Base-by-base conservation (phyloP, 2,329 filamentous ascomycete genomes). In the Akanthomyces muscarius region DNA sequence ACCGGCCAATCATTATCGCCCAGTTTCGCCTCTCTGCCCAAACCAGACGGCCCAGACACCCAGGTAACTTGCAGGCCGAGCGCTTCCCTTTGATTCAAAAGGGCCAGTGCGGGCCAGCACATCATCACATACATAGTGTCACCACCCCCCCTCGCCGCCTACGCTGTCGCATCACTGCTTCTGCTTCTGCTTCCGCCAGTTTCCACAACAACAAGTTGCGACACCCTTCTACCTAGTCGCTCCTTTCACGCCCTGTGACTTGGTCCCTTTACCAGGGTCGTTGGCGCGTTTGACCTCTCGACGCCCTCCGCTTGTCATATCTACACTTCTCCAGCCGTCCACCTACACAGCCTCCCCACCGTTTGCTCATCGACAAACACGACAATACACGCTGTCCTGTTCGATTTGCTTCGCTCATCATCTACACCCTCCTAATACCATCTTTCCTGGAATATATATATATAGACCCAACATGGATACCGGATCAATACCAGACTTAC, bases 1-100 rank as follows among this genome's bases (percentile, higher is more conserved):
- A 41, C 36, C 33, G 33, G 42, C 68, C 67, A 69, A 69, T 69
- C 66, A 68, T 51, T 63, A 48, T 51, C 30, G 11, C 55, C 38
- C 65, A 50, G 23, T 51, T 58, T 63, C 65, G 63, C 51, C 66
- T 62, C 50, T 16, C 11, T 41, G 21, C 60, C 60, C 33, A 28
- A 55, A 30, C 14, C 51, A 30, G 60, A 11, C 33, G 6, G 8
- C 33, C 41, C 38, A 28, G n/a, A 13, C 38, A 8, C 13, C 38
- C 18, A 44, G 28, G 33, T 7, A 36, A 36, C 33, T 8, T 36
- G 7, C 33, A 36, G 33, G 33, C 33, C 33, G 33, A 36, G 10
- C 33, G 7, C 33, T 11, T 36, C 2, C 33, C 16, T 8, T 51
- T 45, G 51, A 21, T 18, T 38, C 48, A 58, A 56, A 47, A 58